Percentiles rank a stretch among this genome's conserved stretches.
phyloP scores from a whole-genome alignment of 164 flowering plant genomes.

The Taxillus chinensis region DNA sequence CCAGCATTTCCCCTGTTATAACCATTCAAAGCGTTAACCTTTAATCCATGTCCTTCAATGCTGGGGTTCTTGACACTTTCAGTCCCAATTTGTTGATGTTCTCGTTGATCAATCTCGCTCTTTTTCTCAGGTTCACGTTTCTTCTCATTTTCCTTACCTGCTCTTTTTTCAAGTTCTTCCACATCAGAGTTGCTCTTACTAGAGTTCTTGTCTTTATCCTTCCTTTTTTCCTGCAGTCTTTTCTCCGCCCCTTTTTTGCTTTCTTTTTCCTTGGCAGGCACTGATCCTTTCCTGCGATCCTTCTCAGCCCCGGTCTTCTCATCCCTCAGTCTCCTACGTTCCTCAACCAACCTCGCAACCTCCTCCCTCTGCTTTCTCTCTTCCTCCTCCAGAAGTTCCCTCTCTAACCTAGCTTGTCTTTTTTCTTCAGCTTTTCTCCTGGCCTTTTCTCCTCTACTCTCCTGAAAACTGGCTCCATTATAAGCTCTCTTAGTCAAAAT shows the following conservation, averaged over 20 bases:
- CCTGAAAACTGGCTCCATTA: conserved; percentile 40
- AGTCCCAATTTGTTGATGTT: conserved; percentile 27
- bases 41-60: conserved; percentile 41
- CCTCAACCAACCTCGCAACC: conserved; percentile 89
- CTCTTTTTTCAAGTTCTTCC: conserved; percentile 64
- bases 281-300: conserved; percentile 30
- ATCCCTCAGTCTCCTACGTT: conserved; percentile 68
- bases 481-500: conserved; percentile 48
- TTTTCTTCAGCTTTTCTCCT: conserved; percentile 95
- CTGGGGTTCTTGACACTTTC: conserved; percentile 32
- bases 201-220: conserved; percentile 71
- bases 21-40: conserved; percentile 24
- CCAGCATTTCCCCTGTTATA: conserved; percentile 45
- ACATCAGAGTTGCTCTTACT: conserved; percentile 84
- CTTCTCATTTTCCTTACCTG: conserved; percentile 49
- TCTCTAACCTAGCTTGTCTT: conserved; percentile 88
- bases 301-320: conserved; percentile 72
- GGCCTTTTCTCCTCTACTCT: conserved; percentile 83
- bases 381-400: conserved; percentile 84
- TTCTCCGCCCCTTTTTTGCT: conserved; percentile 61
- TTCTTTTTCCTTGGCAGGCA: conserved; percentile 38
- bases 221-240: conserved; percentile 66
- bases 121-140: conserved; percentile 48
- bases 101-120: conserved; percentile 48
- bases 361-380: conserved; percentile 95